A percentile compares a stretch with the other conserved stretches of the same genome.
Evolutionary conservation across 352 stramenopile species (phyloP).

Genomic region (Globisporangium viniferum): DNA sequence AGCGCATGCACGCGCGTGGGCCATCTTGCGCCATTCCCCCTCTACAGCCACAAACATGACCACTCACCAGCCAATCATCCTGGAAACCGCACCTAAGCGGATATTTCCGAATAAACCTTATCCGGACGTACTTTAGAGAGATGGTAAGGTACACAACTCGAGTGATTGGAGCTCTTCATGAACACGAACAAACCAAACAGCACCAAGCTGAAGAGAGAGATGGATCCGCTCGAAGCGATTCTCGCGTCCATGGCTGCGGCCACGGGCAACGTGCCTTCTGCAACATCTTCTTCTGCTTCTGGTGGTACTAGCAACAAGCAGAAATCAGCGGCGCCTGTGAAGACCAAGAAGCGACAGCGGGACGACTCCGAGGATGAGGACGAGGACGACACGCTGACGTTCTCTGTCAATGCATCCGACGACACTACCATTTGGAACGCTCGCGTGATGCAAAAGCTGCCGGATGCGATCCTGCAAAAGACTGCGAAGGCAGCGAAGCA

Average conservation of each 20-base stretch:
- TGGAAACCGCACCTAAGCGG: background rate
- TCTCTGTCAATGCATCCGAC: background rate
- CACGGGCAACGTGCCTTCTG: constrained; percentile 54
- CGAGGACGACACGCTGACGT: constrained; percentile 3
- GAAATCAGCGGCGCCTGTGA: background rate
- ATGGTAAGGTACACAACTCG: background rate
- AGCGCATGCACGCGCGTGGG: background rate
- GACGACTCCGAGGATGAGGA: constrained; percentile 17
- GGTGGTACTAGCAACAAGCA: background rate
- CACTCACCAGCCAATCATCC: constrained; percentile 15
- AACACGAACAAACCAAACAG: background rate
- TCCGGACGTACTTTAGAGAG: constrained; percentile 15
- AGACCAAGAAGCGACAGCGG: constrained; percentile 32
- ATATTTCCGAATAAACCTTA: background rate
- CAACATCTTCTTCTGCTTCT: background rate
- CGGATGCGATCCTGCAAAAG: constrained; percentile 16
- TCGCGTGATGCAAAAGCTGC: constrained; percentile 33
- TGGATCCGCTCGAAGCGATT: constrained; percentile 69
- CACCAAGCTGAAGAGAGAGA: constrained; percentile 2
- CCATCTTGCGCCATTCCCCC: constrained; percentile 3
- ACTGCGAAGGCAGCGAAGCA: constrained; percentile 6
- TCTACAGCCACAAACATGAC: background rate
- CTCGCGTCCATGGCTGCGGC: constrained; percentile 75
- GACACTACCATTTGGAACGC: constrained; percentile 50
- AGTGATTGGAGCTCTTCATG: constrained; percentile 1